Percentiles rank a stretch among this genome's conserved stretches.
phyloP scores from a whole-genome alignment of 1,139 yeast species.

The Blastobotrys raffinosifermentans region DNA sequence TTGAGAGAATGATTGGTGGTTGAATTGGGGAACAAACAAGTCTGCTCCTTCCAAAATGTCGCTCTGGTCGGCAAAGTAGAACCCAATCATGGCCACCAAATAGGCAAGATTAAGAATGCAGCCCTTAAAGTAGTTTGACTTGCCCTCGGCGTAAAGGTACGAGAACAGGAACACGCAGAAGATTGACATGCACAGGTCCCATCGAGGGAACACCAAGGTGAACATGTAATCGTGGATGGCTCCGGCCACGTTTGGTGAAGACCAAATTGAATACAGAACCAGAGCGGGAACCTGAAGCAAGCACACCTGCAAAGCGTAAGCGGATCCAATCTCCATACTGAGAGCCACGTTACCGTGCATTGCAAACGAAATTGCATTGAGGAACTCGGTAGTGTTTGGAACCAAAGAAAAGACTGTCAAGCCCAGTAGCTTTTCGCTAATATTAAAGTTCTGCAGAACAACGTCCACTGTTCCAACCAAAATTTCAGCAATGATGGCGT shows the following conservation, averaged over 20 bases:
- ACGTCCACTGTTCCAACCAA: constrained; percentile 91
- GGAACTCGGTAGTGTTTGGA: constrained; percentile 94
- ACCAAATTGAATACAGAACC: constrained; percentile 65
- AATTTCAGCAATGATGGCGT: constrained; percentile 93
- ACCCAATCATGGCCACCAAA: constrained; percentile 71
- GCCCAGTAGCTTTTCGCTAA: constrained; percentile 86
- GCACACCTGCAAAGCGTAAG: constrained; percentile 96
- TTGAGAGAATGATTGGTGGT: too few species aligned
- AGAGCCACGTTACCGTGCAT: constrained; percentile 92
- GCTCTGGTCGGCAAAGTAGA: constrained; percentile 51
- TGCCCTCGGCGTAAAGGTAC: constrained; percentile 94
- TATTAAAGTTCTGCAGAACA: constrained; percentile 68
- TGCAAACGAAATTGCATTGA: constrained; percentile 96
- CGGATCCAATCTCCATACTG: constrained; percentile 93
- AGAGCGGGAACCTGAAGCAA: constrained; percentile 88
- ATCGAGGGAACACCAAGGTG: constrained; percentile 83
- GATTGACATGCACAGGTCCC: constrained; percentile 88
- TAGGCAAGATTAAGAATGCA: constrained; percentile 79
- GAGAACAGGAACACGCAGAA: constrained; percentile 86
- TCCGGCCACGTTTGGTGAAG: constrained; percentile 26
- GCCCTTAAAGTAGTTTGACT: constrained; percentile 93
- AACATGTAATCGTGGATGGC: constrained; percentile 48
- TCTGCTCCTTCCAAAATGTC: constrained; percentile 4
- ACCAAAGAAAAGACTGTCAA: constrained; percentile 92
- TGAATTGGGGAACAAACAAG: too few species aligned